These are phyloP conservation scores for Cutaneotrichosporon daszewskae DNA, from an alignment of 1,284 basidiomycete species.

Conservation along the genomic window DNA sequence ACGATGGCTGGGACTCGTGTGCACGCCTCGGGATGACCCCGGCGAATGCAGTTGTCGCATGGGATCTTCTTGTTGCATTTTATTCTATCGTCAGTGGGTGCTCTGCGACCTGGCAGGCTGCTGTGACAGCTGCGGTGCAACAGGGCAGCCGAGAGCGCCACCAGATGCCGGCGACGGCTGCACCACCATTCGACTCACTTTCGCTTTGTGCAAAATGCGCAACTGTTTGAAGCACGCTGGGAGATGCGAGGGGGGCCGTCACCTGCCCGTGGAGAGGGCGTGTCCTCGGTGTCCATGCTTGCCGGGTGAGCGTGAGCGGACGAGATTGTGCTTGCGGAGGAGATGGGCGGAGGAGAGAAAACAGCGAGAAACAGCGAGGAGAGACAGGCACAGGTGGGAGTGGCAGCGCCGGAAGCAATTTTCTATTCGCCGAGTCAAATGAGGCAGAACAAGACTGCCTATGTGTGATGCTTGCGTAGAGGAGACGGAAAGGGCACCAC, in stretches of 20 bases:
- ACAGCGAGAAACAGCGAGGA: too few relatives aligned
- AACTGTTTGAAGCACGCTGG: slow-evolving; percentile 20
- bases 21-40: slow-evolving; percentile 20
- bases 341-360: background rate
- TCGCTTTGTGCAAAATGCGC: slow-evolving; percentile 21
- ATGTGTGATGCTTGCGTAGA: too few relatives aligned
- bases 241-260: slow-evolving; percentile 9
- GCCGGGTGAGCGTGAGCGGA: background rate
- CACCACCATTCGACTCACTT: slow-evolving; percentile 10
- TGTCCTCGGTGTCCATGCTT: background rate
- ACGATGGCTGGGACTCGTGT: slow-evolving; percentile 19
- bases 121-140: background rate
- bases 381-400: too few relatives aligned
- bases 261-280: background rate
- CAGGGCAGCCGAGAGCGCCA: background rate
- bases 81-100: slow-evolving; percentile 10
- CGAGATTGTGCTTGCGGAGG: background rate
- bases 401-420: too few relatives aligned
- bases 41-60: slow-evolving; percentile 20
- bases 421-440: too few relatives aligned
- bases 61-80: slow-evolving; percentile 21
- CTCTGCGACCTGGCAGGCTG: background rate
- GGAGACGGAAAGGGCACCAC: too few relatives aligned
- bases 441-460: too few relatives aligned
- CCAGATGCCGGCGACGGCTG: background rate